Conservation (phyloP, 257 asterid genomes). For the Echites panduratus region DNA sequence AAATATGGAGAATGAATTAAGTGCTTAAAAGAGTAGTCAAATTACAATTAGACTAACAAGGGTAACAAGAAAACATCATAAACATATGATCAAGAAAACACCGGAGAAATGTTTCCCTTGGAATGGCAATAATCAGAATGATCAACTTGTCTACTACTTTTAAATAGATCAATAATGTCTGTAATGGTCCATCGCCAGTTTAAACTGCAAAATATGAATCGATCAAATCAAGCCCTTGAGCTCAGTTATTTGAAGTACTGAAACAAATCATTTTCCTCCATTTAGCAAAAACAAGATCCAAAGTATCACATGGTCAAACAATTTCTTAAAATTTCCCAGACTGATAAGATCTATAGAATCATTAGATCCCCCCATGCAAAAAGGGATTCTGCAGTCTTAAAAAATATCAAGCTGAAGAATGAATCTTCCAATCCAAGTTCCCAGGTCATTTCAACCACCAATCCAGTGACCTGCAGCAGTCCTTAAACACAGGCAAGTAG, state of each 20-base stretch:
- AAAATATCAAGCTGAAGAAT: background rate
- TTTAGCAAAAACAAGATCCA: background rate
- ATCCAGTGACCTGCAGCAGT: slow-evolving; percentile 3
- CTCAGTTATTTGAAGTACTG: background rate
- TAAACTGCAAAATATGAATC: background rate
- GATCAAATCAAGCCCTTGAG: background rate
- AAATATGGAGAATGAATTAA: background rate
- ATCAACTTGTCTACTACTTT: background rate
- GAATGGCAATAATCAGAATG: background rate
- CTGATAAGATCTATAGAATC: background rate
- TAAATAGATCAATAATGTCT: background rate
- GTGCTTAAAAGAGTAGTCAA: background rate
- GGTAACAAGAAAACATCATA: background rate
- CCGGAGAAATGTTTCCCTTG: background rate
- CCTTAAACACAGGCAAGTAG: background rate
- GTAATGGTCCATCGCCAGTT: background rate
- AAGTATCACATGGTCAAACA: background rate
- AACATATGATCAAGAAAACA: background rate
- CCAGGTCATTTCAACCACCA: background rate
- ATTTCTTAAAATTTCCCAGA: background rate
- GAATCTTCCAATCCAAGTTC: background rate
- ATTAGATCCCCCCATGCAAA: background rate
- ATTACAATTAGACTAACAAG: background rate
- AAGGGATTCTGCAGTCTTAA: background rate
- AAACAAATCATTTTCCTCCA: background rate